Evolutionary conservation across 1,284 basidiomycete genomes (phyloP).

Genomic region (Apiotrichum montevideense): DNA sequence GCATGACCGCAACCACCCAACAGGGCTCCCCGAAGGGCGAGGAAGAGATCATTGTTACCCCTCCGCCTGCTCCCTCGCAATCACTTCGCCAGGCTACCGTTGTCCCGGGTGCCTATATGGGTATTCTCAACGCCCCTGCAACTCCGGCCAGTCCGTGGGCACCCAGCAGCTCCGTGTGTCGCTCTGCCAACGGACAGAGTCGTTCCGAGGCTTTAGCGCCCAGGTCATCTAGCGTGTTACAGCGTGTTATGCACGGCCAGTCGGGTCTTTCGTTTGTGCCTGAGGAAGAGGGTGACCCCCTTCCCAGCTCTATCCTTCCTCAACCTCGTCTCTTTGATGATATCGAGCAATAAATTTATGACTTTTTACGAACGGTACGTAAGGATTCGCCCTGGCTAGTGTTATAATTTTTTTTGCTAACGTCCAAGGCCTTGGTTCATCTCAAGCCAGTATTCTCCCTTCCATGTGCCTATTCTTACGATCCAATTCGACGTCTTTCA

Average conservation of each 20-base stretch:
- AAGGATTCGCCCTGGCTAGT: too few relatives aligned
- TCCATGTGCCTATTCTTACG: too few relatives aligned
- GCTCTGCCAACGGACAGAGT: background rate
- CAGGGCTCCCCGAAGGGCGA: background rate
- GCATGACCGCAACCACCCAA: background rate
- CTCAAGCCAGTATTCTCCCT: too few relatives aligned
- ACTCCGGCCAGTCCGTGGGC: background rate
- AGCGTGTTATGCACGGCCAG: background rate
- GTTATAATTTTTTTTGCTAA: too few relatives aligned
- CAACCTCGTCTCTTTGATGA: background rate
- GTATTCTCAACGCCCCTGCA: background rate
- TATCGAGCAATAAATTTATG: background rate
- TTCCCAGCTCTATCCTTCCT: background rate
- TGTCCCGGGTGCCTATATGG: background rate
- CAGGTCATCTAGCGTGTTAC: background rate
- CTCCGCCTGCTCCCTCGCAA: background rate
- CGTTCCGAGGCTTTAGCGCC: background rate
- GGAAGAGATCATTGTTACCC: background rate
- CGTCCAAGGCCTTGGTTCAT: too few relatives aligned
- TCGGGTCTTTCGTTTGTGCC: background rate
- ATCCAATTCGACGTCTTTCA: too few relatives aligned
- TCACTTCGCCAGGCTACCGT: background rate
- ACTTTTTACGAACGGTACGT: too few relatives aligned
- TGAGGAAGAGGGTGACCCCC: background rate
- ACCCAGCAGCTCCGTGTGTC: background rate